phyloP scores from a whole-genome alignment of 306 rosid genomes.

The cucumber (Cucumis sativus) region DNA sequence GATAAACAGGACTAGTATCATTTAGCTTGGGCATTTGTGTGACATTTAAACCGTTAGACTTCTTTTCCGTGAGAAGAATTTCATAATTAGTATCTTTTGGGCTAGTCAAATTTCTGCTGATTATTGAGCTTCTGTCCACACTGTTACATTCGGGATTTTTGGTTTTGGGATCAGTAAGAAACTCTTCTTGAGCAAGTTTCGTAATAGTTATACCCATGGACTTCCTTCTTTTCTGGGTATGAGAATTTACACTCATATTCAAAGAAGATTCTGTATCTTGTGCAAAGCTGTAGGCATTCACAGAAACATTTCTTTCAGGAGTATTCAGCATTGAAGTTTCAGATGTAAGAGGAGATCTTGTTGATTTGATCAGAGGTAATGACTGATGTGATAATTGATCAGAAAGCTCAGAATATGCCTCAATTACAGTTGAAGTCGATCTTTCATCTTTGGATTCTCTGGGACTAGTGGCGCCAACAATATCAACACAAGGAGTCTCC shows the following conservation, averaged over 20 bases:
- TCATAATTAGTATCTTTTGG: slow-evolving; percentile 32
- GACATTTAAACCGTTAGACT: slow-evolving; percentile 18
- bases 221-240: slow-evolving; percentile 60
- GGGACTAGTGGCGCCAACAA: slow-evolving; percentile 26
- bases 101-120: slow-evolving; percentile 21
- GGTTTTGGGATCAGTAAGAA: slow-evolving; percentile 19
- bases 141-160: slow-evolving; percentile 20
- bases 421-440: slow-evolving; percentile 33
- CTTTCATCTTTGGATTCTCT: slow-evolving; percentile 31
- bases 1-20: slow-evolving; percentile 17
- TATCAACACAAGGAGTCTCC: slow-evolving; percentile 39
- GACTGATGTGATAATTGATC: slow-evolving; percentile 24
- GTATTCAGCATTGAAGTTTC: slow-evolving; percentile 33
- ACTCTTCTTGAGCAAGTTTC: slow-evolving; percentile 32
- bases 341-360: slow-evolving; percentile 22
- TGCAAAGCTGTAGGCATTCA: slow-evolving; percentile 21
- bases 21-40: slow-evolving; percentile 13
- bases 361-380: slow-evolving; percentile 12
- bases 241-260: slow-evolving; percentile 76
- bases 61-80: slow-evolving; percentile 8
- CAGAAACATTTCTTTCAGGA: slow-evolving; percentile 36
- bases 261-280: slow-evolving; percentile 51
- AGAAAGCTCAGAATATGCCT: slow-evolving; percentile 31
- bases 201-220: slow-evolving; percentile 20
- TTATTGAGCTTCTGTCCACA: slow-evolving; percentile 14